These are phyloP conservation scores for Sarocladium oryzae DNA, from an alignment of 2,329 filamentous ascomycete species.

Conservation along the genomic window DNA sequence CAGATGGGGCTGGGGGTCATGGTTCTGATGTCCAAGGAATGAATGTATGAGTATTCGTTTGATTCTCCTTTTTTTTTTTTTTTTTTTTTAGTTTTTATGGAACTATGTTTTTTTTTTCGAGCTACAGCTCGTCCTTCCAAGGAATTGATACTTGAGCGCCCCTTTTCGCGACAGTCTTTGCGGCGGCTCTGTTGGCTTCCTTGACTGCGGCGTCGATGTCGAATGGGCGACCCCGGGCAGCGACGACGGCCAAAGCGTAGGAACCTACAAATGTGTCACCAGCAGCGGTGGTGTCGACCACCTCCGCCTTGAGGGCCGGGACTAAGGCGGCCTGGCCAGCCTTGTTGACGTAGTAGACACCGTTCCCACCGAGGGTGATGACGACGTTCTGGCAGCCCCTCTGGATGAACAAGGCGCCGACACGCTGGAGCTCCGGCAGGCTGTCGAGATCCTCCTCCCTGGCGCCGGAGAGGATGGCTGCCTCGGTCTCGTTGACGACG, in stretches of 20 bases:
- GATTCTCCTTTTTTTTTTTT: conserved; percentile 11
- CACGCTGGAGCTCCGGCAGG: conserved; percentile 35
- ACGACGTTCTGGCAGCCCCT: conserved; percentile 71
- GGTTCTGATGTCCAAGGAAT: conserved; percentile 11
- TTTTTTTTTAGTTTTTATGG: conserved; percentile 13
- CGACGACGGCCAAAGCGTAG: conserved; percentile 70
- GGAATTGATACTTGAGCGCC: conserved; percentile 39
- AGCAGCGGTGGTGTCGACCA: conserved; percentile 89
- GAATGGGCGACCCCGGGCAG: conserved; percentile 29
- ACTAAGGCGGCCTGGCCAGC: conserved; percentile 41
- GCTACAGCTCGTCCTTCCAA: conserved; percentile 35
- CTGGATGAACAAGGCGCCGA: conserved; percentile 55
- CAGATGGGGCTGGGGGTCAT: conserved; percentile 15
- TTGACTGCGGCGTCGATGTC: conserved; percentile 50
- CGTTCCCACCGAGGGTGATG: conserved; percentile 75
- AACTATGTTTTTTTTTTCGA: conserved; percentile 7
- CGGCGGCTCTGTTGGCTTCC: conserved; percentile 45
- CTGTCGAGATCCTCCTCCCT: conserved; percentile 42
- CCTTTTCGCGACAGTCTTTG: conserved; percentile 34
- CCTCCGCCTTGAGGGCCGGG: conserved; percentile 60
- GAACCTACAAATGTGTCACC: conserved; percentile 92
- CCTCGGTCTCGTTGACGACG: conserved; percentile 88
- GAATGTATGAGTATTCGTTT: conserved; percentile 15
- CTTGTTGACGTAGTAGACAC: conserved; percentile 59
- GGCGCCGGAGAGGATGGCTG: conserved; percentile 60